phyloP scores from a whole-genome alignment of 768 basidiomycete genomes.

The Termitomyces titanicus region DNA sequence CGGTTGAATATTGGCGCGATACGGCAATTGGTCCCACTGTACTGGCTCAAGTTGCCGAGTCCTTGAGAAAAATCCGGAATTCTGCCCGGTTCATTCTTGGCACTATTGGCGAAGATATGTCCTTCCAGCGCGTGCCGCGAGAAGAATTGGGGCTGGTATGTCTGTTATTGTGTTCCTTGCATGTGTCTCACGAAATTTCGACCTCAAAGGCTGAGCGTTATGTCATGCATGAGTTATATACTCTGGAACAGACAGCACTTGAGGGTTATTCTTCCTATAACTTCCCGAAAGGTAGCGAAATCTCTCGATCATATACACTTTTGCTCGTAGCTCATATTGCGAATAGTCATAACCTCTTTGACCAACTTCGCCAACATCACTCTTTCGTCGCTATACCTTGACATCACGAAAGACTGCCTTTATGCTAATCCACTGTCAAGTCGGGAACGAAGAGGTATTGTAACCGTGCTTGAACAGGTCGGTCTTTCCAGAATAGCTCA shows the following conservation, averaged over 20 bases:
- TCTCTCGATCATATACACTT: slow-evolving; percentile 6
- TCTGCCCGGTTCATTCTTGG: slow-evolving; percentile 85
- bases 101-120: slow-evolving; percentile 50
- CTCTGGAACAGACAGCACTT: slow-evolving; percentile 62
- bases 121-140: slow-evolving; percentile 33
- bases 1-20: slow-evolving; percentile 86
- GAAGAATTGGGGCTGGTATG: slow-evolving; percentile 64
- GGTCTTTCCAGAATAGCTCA: background rate
- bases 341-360: slow-evolving; percentile 65
- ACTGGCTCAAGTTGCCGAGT: slow-evolving; percentile 71
- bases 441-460: slow-evolving; percentile 54
- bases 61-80: slow-evolving; percentile 81
- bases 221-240: slow-evolving; percentile 80
- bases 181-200: background rate
- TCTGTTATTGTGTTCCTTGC: slow-evolving; percentile 5
- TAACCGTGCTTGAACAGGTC: slow-evolving; percentile 74
- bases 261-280: slow-evolving; percentile 71
- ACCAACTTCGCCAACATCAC: slow-evolving; percentile 79
- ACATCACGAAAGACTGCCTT: slow-evolving; percentile 84
- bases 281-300: slow-evolving; percentile 70
- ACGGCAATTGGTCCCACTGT: slow-evolving; percentile 80
- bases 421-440: slow-evolving; percentile 64
- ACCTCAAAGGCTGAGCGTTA: slow-evolving; percentile 70
- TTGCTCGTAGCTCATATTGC: background rate
- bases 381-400: slow-evolving; percentile 89